These are phyloP conservation scores for Apiospora hydei DNA, from an alignment of 2,329 filamentous ascomycete genomes.

Conservation along the genomic window DNA sequence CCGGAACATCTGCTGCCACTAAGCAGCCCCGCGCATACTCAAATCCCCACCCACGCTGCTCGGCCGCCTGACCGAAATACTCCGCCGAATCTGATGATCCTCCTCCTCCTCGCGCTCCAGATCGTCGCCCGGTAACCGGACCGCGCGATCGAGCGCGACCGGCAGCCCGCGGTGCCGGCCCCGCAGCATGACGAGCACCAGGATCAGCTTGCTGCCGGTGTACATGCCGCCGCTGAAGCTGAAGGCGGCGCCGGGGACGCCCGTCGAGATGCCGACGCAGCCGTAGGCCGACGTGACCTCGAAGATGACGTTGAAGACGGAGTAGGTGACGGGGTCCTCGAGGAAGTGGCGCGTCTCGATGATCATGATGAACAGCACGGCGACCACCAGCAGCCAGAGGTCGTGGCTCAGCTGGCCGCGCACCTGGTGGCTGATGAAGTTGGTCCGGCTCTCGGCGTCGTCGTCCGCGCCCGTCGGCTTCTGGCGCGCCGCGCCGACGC, in stretches of 20 bases:
- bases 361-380: constrained; percentile 65
- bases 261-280: constrained; percentile 67
- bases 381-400: constrained; percentile 70
- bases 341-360: constrained; percentile 65
- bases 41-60: background rate
- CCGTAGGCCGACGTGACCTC: constrained; percentile 66
- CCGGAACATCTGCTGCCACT: background rate
- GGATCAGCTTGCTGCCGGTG: constrained; percentile 62
- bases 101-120: constrained; percentile 50
- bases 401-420: constrained; percentile 72
- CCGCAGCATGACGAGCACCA: constrained; percentile 64
- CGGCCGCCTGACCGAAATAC: constrained; percentile 41
- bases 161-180: constrained; percentile 64
- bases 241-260: constrained; percentile 59
- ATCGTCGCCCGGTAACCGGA: constrained; percentile 51
- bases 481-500: constrained; percentile 48
- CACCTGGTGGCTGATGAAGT: constrained; percentile 63
- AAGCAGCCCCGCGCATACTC: background rate
- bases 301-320: constrained; percentile 67
- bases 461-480: constrained; percentile 29
- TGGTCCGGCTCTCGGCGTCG: constrained; percentile 47
- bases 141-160: constrained; percentile 62
- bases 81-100: constrained; percentile 48
- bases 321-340: constrained; percentile 58
- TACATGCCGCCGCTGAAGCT: constrained; percentile 64